These are phyloP conservation scores for Jatropha podagrica DNA, from an alignment of 441 rosid species.

Conservation along the genomic window DNA sequence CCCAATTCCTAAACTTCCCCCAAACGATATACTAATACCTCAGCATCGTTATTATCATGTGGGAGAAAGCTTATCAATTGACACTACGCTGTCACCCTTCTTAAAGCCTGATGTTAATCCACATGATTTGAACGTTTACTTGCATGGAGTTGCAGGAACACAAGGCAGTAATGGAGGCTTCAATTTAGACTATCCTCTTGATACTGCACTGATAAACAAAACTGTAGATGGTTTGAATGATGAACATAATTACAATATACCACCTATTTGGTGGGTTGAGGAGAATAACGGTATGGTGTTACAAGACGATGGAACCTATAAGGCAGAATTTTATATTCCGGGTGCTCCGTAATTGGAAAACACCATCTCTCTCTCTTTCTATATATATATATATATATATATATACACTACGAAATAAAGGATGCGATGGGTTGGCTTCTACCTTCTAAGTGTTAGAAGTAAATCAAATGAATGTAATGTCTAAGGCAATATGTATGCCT, in stretches of 20 bases:
- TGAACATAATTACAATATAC: not conserved
- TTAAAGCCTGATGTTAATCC: not conserved
- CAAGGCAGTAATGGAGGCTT: not conserved
- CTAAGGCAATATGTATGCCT: too few species aligned
- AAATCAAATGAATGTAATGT: too few species aligned
- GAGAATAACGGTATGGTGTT: not conserved
- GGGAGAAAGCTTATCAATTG: constrained; percentile 33
- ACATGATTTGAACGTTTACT: constrained; percentile 14
- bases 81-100: constrained; percentile 34
- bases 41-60: constrained; percentile 13
- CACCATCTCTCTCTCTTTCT: too few species aligned
- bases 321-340: not conserved
- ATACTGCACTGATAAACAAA: not conserved
- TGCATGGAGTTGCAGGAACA: not conserved
- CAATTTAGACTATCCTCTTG: not conserved
- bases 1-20: constrained; percentile 25
- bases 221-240: not conserved
- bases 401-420: too few species aligned
- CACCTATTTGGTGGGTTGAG: not conserved
- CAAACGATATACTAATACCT: not conserved
- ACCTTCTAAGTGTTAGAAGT: too few species aligned
- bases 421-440: too few species aligned
- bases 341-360: not conserved
- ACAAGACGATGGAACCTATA: not conserved
- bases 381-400: too few species aligned